Conservation (phyloP, 129 eudicot species). For the Sambucus nigra region DNA sequence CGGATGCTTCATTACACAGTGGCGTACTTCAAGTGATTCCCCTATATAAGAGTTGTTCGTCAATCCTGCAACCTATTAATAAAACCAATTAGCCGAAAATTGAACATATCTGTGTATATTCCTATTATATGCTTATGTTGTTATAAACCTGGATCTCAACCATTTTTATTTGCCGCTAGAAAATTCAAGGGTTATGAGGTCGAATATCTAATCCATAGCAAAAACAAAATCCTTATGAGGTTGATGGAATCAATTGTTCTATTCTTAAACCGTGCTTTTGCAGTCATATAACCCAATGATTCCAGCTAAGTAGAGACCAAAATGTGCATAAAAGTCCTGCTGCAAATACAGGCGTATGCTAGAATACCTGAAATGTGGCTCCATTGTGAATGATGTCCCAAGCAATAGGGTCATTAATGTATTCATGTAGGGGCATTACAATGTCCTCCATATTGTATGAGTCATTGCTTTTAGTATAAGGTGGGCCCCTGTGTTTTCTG, state of each 20-base stretch:
- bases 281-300: neutral
- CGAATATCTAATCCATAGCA: neutral
- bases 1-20: slow-evolving; percentile 64
- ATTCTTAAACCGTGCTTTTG: no score
- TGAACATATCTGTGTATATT: neutral
- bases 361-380: slow-evolving; percentile 91
- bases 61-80: slow-evolving; percentile 70
- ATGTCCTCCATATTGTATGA: slow-evolving; percentile 76
- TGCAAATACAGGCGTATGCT: slow-evolving; percentile 14
- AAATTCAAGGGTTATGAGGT: neutral
- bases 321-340: neutral
- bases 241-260: neutral
- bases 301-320: neutral
- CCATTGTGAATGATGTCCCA: slow-evolving; percentile 87
- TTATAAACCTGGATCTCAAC: neutral
- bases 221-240: neutral
- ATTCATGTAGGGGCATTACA: slow-evolving; percentile 75
- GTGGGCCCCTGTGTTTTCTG: slow-evolving; percentile 33
- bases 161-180: neutral
- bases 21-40: slow-evolving; percentile 78
- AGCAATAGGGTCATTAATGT: slow-evolving; percentile 67
- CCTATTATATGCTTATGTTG: neutral
- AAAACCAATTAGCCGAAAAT: neutral
- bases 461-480: slow-evolving; percentile 35
- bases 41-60: slow-evolving; percentile 73